Conservation (phyloP, 352 stramenopile genomes). For the Aphanomyces astaci region DNA sequence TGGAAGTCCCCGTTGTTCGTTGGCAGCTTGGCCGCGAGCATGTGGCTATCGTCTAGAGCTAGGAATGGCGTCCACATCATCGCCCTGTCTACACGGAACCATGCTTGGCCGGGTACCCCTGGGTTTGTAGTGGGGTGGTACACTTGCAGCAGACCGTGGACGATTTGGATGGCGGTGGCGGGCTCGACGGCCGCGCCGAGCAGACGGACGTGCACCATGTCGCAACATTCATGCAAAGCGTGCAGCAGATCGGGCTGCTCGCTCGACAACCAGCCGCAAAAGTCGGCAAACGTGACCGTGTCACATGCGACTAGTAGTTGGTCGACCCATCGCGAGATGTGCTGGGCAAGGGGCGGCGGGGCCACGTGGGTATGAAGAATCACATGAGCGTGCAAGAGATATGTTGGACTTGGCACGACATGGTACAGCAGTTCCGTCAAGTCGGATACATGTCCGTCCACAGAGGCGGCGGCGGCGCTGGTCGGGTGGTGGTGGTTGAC, state of each 20-base stretch:
- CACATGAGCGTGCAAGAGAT: neutral
- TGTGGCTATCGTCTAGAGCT: neutral
- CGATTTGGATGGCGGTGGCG: neutral
- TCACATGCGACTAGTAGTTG: neutral
- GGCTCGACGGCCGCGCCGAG: neutral
- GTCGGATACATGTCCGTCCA: too few species aligned
- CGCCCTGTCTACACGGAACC: neutral
- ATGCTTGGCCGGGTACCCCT: neutral
- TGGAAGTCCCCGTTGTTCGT: too few species aligned
- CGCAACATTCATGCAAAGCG: neutral
- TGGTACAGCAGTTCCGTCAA: slow-evolving; percentile 3
- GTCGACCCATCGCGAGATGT: neutral
- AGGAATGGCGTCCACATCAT: slow-evolving; percentile 1
- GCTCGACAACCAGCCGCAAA: neutral
- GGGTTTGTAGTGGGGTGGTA: neutral
- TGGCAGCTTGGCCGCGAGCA: neutral
- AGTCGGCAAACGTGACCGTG: slow-evolving; percentile 9
- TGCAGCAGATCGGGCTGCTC: neutral
- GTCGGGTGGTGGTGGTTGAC: neutral
- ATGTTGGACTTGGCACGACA: neutral
- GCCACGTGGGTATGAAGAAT: neutral
- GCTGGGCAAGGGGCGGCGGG: neutral
- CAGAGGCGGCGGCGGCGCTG: neutral
- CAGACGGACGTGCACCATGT: slow-evolving; percentile 5
- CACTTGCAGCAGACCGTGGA: neutral